Base-by-base conservation (phyloP, 352 stramenopile genomes). In the Phytophthora melonis region DNA sequence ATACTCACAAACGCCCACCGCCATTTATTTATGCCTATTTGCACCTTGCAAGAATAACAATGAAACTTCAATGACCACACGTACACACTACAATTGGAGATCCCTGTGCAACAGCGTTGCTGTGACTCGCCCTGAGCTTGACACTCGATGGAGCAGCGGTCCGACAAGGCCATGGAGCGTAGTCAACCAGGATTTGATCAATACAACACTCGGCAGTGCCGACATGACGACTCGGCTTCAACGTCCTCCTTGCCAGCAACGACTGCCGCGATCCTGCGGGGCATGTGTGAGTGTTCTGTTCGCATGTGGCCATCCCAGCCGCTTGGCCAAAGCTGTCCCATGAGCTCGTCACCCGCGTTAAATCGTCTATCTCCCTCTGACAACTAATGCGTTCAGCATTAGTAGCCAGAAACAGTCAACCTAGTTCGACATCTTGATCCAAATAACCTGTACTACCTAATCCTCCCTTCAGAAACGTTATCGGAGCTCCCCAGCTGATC, bases 321-420 rank as follows among this genome's bases (percentile, higher is more conserved):
- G 61, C 49, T 68, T 49, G 52, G n/a, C 34, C 60, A 32, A 54
- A 39, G 34, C 62, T 68, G 62, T 68, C 62, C 62, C 61, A 61
- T 68, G 49, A 13, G 11, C 36, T 43, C 36, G 36, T 43, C 36
- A 43, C 14, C 11, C 5, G 36, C 36, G 36, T 18, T 43, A 43
- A 43, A 43, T 43, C 4, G 36, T 43, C 36, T 11, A 16, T 43
- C 3, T 43, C 3, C 36, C 36, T 43, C 36, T 43, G 36, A 43
- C 5, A 53, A 53, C 45, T 53, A 53, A 53, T 53, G 16, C 6
- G 25, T 53, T 21, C 45, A 53, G 45, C 18, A 2, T 21, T 43
- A 43, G 36, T 43, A 43, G 36, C 11, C 36, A 43, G 36, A 43
- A 43, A 6, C 36, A 43, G 36, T 43, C 36, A 43, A 10, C 36